Conservation (phyloP, 768 basidiomycete species). For the Rhodosporidiobolus sp. region DNA sequence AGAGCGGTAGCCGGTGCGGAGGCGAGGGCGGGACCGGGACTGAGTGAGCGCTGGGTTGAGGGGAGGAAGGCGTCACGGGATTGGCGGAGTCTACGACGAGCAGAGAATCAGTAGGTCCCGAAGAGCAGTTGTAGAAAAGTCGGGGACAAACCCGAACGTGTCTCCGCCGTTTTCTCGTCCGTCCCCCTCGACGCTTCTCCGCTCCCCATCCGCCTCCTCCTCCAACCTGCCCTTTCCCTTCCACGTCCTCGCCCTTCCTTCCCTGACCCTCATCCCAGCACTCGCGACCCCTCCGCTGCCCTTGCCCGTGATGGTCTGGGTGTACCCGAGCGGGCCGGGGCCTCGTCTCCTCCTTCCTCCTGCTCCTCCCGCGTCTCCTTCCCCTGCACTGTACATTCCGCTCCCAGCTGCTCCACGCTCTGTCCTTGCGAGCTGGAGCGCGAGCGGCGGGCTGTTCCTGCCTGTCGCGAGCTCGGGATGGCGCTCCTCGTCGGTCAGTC, state of each 20-base stretch:
- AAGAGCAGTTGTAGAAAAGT: background rate
- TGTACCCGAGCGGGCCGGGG: slow-evolving; percentile 66
- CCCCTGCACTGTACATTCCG: background rate
- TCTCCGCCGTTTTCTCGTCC: background rate
- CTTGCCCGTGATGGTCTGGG: slow-evolving; percentile 80
- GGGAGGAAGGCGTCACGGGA: background rate
- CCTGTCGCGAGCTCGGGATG: slow-evolving; percentile 76
- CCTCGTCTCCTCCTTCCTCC: slow-evolving; percentile 30
- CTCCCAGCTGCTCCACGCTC: background rate
- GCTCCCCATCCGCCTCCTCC: slow-evolving; percentile 7
- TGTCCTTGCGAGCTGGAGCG: slow-evolving; percentile 50
- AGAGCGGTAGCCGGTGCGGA: background rate
- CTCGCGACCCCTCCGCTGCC: slow-evolving; percentile 57
- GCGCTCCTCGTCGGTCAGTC: slow-evolving; percentile 69
- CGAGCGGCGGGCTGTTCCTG: slow-evolving; percentile 43
- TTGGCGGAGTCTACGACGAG: background rate
- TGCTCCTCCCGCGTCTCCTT: background rate
- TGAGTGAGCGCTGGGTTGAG: background rate
- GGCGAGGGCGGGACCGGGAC: background rate
- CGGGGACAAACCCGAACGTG: background rate
- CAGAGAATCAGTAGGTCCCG: no score
- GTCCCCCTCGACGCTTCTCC: background rate
- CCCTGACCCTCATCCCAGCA: slow-evolving; percentile 71
- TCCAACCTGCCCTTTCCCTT: slow-evolving; percentile 53
- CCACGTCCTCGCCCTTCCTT: slow-evolving; percentile 46